Evolutionary conservation across 495 filamentous ascomycete species (phyloP).

Genomic region (Arthonia radiata): DNA sequence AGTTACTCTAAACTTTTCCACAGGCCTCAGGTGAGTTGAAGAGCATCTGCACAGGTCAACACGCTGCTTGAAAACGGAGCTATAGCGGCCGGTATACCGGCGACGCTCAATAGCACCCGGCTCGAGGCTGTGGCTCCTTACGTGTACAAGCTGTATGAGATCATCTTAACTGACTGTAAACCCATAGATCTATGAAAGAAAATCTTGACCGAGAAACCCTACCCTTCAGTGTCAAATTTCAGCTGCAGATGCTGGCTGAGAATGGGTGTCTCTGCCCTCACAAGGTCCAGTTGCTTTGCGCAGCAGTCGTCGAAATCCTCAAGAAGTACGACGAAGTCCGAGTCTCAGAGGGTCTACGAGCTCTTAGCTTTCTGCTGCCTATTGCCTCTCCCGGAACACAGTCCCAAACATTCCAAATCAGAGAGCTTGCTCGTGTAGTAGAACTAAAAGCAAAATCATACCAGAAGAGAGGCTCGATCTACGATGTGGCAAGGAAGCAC

Average conservation of each 20-base stretch:
- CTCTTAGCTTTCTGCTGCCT: constrained; percentile 21
- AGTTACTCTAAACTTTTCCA: too few relatives aligned
- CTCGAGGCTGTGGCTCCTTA: too few relatives aligned
- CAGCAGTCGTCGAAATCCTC: constrained; percentile 6
- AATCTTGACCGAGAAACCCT: too few relatives aligned
- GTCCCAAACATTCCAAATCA: constrained; percentile 15
- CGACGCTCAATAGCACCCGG: too few relatives aligned
- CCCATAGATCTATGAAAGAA: too few relatives aligned
- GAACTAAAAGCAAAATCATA: constrained; percentile 15
- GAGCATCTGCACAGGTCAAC: too few relatives aligned
- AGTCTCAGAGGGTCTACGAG: constrained; percentile 21
- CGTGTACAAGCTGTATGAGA: too few relatives aligned
- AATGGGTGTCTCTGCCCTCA: constrained; percentile 25
- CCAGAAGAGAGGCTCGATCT: constrained; percentile 7
- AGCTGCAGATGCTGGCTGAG: constrained; percentile 26
- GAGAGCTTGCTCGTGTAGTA: constrained; percentile 21
- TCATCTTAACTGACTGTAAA: too few relatives aligned
- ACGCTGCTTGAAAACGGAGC: too few relatives aligned
- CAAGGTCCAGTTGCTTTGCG: constrained; percentile 17
- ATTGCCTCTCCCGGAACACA: constrained; percentile 24
- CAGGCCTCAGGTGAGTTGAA: too few relatives aligned
- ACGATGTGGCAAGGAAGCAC: constrained; percentile 10
- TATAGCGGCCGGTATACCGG: too few relatives aligned
- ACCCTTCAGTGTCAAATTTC: constrained; percentile 19
- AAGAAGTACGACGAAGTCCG: constrained; percentile 8